These are phyloP conservation scores for Epichloe hybrida DNA, from an alignment of 2,329 filamentous ascomycete genomes.

Conservation along the genomic window DNA sequence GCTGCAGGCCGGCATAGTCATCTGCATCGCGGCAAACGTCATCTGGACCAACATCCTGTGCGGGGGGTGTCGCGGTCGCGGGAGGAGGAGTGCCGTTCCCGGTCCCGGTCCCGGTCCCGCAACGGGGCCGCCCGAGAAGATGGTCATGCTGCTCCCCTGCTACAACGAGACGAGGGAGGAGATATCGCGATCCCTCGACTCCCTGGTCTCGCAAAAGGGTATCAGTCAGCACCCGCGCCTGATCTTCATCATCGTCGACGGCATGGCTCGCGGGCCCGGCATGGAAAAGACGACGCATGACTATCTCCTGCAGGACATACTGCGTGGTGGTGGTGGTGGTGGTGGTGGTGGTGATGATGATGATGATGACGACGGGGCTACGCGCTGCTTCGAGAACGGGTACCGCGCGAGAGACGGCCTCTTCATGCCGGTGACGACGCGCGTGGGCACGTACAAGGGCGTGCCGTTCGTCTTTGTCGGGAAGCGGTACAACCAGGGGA, in stretches of 20 bases:
- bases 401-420: slow-evolving; percentile 33
- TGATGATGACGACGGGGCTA: slow-evolving; percentile 17
- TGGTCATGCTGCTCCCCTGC: slow-evolving; percentile 33
- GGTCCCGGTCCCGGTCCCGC: slow-evolving; percentile 14
- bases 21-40: slow-evolving; percentile 21
- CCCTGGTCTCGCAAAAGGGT: slow-evolving; percentile 28
- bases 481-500: slow-evolving; percentile 36
- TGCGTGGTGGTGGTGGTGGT: slow-evolving; percentile 14
- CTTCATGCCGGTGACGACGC: slow-evolving; percentile 31
- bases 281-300: slow-evolving; percentile 35
- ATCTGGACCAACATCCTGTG: slow-evolving; percentile 19
- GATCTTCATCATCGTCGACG: slow-evolving; percentile 35
- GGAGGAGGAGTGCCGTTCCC: background rate
- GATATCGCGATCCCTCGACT: slow-evolving; percentile 30
- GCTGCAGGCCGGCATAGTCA: slow-evolving; percentile 28
- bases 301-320: slow-evolving; percentile 33
- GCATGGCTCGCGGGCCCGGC: slow-evolving; percentile 30
- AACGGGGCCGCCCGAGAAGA: slow-evolving; percentile 21
- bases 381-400: slow-evolving; percentile 24
- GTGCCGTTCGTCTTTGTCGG: slow-evolving; percentile 33
- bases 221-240: slow-evolving; percentile 27
- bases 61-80: slow-evolving; percentile 15
- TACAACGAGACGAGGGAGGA: slow-evolving; percentile 35
- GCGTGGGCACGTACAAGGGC: slow-evolving; percentile 30
- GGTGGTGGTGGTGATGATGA: slow-evolving; percentile 16